Conservation (phyloP, 805 yeast genomes). For the Candida succiphila region DNA sequence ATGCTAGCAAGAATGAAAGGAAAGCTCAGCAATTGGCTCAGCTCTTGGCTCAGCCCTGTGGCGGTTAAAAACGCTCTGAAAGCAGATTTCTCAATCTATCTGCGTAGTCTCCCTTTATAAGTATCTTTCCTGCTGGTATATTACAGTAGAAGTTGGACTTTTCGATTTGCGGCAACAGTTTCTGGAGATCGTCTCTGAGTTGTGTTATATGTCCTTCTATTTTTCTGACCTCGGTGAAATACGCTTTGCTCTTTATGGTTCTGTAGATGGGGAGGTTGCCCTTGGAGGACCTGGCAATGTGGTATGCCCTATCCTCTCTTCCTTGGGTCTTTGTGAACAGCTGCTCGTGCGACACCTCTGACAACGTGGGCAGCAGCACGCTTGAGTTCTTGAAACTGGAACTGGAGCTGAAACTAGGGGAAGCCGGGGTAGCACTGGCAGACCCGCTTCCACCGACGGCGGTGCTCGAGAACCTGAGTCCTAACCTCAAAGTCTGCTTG, state of each 20-base stretch:
- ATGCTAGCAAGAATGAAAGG: not conserved
- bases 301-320: constrained; percentile 19
- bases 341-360: not conserved
- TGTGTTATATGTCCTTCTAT: constrained; percentile 59
- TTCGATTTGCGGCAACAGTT: constrained; percentile 35
- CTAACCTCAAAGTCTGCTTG: not conserved
- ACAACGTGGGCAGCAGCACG: not conserved
- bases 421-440: too few species aligned
- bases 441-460: not conserved
- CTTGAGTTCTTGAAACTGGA: not conserved
- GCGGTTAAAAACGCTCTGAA: constrained; percentile 1
- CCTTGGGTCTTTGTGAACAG: not conserved
- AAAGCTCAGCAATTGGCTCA: constrained; percentile 3
- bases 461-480: not conserved
- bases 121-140: constrained; percentile 41
- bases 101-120: constrained; percentile 38
- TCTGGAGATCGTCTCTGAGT: constrained; percentile 57
- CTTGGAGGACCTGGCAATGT: constrained; percentile 38
- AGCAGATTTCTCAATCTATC: constrained; percentile 25
- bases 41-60: constrained; percentile 2
- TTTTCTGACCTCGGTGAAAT: constrained; percentile 66
- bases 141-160: constrained; percentile 33
- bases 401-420: not conserved
- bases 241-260: constrained; percentile 49
- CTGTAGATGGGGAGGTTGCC: constrained; percentile 80